Evolutionary conservation across 2,329 filamentous ascomycete species (phyloP).

Genomic region (Zasmidium cellare): DNA sequence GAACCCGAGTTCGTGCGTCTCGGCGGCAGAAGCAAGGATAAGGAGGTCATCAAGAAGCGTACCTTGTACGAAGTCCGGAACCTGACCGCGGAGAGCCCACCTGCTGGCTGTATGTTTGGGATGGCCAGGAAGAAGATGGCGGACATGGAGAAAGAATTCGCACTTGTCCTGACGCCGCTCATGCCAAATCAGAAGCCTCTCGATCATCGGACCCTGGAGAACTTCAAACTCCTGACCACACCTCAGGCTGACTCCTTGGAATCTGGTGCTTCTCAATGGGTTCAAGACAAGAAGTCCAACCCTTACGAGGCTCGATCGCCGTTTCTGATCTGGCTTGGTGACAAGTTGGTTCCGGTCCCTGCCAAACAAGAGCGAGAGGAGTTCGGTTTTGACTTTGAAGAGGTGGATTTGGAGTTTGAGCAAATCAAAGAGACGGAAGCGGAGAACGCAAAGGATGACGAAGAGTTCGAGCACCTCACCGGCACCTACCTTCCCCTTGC

Average conservation of each 20-base stretch:
- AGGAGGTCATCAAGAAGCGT: constrained; percentile 60
- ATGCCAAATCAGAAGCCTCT: constrained; percentile 47
- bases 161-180: constrained; percentile 46
- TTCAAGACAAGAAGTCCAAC: constrained; percentile 25
- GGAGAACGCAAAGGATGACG: constrained; percentile 49
- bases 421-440: constrained; percentile 62
- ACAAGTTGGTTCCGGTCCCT: constrained; percentile 49
- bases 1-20: constrained; percentile 65
- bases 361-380: constrained; percentile 49
- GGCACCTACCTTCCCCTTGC: constrained; percentile 35
- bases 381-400: constrained; percentile 57
- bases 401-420: constrained; percentile 62
- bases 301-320: constrained; percentile 26
- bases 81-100: constrained; percentile 30
- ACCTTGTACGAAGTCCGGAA: constrained; percentile 65
- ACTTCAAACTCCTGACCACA: constrained; percentile 60
- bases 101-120: constrained; percentile 43
- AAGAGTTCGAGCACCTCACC: constrained; percentile 40
- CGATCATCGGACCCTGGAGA: constrained; percentile 54
- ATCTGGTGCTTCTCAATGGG: constrained; percentile 45
- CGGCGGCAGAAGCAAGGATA: constrained; percentile 69
- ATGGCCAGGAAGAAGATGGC: constrained; percentile 45
- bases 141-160: constrained; percentile 44
- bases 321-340: constrained; percentile 60
- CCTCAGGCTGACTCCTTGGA: constrained; percentile 64